phyloP scores from a whole-genome alignment of 345 rosid genomes.

The Schrenkiella parvula region DNA sequence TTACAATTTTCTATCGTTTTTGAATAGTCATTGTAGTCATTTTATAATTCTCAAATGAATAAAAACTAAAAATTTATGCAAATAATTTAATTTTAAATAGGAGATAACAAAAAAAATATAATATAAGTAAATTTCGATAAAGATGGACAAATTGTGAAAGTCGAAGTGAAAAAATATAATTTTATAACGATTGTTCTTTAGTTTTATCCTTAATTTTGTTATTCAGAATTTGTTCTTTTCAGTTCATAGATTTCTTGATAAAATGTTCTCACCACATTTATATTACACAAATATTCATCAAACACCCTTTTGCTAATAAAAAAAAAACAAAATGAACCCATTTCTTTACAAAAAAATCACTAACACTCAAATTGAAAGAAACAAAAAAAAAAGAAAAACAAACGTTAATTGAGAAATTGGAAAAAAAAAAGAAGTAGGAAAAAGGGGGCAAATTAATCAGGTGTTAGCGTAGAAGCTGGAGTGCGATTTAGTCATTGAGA shows the following conservation, averaged over 20 bases:
- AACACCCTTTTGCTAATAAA: constrained; percentile 1
- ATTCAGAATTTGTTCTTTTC: not conserved
- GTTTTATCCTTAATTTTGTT: not conserved
- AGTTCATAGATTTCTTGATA: not conserved
- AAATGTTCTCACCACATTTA: not conserved
- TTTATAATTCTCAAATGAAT: too few relatives aligned
- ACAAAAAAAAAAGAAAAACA: not conserved
- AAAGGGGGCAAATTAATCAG: not conserved
- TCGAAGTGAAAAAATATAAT: not conserved
- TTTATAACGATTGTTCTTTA: not conserved
- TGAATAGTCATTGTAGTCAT: too few relatives aligned
- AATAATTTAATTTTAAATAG: too few relatives aligned
- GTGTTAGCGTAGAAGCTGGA: constrained; percentile 25
- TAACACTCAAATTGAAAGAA: not conserved
- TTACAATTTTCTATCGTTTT: too few relatives aligned
- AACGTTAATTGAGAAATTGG: constrained; percentile 11
- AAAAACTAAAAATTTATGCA: too few relatives aligned
- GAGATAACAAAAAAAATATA: not conserved
- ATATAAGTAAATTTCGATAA: not conserved
- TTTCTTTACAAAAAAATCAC: constrained; percentile 13
- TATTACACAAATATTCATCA: constrained; percentile 13
- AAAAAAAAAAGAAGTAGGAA: too few relatives aligned
- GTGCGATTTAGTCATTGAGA: constrained; percentile 37
- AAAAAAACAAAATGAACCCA: not conserved
- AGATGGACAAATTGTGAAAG: not conserved